Evolutionary conservation across 116 monocot species (phyloP).

Genomic region (Papilionanthe hybrid): DNA sequence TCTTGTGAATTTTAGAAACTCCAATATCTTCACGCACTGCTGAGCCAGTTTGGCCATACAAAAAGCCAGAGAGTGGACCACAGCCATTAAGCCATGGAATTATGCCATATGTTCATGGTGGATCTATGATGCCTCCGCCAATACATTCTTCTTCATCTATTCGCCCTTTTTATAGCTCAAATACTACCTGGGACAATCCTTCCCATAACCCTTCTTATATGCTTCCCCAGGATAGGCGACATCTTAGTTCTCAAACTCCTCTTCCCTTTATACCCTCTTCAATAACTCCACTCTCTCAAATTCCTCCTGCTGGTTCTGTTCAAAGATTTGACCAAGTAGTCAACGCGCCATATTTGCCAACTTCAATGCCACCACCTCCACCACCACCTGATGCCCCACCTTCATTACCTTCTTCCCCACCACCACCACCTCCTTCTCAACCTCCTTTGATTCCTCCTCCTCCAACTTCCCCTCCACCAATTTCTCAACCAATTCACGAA

Average conservation of each 20-base stretch:
- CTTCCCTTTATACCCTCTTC: constrained; percentile 88
- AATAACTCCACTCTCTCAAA: constrained; percentile 74
- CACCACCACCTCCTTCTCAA: constrained; percentile 47
- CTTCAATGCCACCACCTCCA: constrained; percentile 32
- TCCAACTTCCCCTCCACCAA: constrained; percentile 58
- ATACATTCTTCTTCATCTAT: constrained; percentile 34
- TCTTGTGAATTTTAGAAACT: constrained; percentile 20
- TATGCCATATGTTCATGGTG: constrained; percentile 26
- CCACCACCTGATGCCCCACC: constrained; percentile 30
- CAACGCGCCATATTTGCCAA: constrained; percentile 19
- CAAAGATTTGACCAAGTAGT: constrained; percentile 40
- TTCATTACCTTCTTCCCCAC: constrained; percentile 42
- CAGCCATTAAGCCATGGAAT: constrained; percentile 23
- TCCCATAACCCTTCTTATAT: constrained; percentile 31
- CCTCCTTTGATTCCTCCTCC: constrained; percentile 51
- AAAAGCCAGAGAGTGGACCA: constrained; percentile 38
- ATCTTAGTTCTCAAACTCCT: constrained; percentile 33
- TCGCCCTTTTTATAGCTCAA: constrained; percentile 36
- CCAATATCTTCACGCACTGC: constrained; percentile 23
- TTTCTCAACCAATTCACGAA: constrained; percentile 27
- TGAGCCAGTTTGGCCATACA: constrained; percentile 40
- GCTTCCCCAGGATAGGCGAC: constrained; percentile 29
- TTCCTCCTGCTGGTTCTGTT: constrained; percentile 36
- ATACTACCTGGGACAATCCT: constrained; percentile 51
- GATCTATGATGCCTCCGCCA: constrained; percentile 52